Percentiles rank a stretch among this genome's conserved stretches.
phyloP scores from a whole-genome alignment of 1,284 basidiomycete species.

The Flammula alnicola region DNA sequence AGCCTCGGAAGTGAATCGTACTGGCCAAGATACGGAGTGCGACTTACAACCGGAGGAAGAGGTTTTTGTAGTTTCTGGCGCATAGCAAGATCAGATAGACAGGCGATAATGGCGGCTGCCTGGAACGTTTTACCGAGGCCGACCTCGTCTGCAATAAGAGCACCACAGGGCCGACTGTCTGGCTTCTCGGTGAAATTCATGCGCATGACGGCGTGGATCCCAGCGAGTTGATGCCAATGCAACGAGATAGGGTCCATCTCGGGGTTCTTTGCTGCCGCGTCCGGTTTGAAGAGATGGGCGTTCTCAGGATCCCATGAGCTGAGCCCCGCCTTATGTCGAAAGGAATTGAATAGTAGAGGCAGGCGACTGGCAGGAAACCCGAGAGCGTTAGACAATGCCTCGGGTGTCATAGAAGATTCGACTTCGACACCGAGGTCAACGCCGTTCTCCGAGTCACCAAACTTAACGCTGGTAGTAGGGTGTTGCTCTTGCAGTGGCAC shows the following conservation, averaged over 20 bases:
- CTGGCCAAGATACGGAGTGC: slow-evolving; percentile 21
- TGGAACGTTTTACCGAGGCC: slow-evolving; percentile 36
- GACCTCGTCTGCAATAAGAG: slow-evolving; percentile 34
- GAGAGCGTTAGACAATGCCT: neutral
- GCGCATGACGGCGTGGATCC: slow-evolving; percentile 30
- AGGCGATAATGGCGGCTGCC: slow-evolving; percentile 22
- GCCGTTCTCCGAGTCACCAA: neutral
- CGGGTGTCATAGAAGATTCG: neutral
- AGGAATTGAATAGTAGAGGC: neutral
- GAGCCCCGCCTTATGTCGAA: neutral
- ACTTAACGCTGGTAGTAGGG: neutral
- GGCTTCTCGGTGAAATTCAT: slow-evolving; percentile 20
- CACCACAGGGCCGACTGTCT: slow-evolving; percentile 10
- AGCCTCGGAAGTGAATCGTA: slow-evolving; percentile 11
- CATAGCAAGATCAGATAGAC: slow-evolving; percentile 23
- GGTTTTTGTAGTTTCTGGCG: neutral
- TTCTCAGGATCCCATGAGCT: slow-evolving; percentile 20
- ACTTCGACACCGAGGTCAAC: neutral
- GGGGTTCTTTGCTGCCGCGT: neutral
- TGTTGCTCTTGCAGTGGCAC: neutral
- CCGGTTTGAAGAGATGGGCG: slow-evolving; percentile 6
- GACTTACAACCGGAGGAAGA: slow-evolving; percentile 20
- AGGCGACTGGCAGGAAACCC: neutral
- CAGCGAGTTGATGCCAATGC: slow-evolving; percentile 37
- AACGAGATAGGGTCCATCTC: slow-evolving; percentile 8